Conservation (phyloP, 2,329 filamentous ascomycete genomes). For the Ophiocordyceps polyrhachis-furcata region DNA sequence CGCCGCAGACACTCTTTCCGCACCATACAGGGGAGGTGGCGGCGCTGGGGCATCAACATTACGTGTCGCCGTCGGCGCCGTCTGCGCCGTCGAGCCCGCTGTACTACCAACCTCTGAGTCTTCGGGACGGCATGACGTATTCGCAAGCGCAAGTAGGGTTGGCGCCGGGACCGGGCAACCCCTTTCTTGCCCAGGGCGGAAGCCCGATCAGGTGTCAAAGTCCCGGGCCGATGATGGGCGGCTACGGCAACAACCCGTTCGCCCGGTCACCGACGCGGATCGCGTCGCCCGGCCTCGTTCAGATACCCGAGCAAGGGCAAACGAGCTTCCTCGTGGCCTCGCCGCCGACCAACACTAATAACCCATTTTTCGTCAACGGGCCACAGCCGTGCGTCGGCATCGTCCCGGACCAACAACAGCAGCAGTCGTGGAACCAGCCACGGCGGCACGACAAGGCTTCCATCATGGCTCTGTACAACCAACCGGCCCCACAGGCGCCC, state of each 20-base stretch:
- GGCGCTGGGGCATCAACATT: slow-evolving; percentile 23
- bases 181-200: slow-evolving; percentile 25
- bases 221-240: slow-evolving; percentile 18
- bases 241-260: slow-evolving; percentile 27
- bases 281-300: slow-evolving; percentile 28
- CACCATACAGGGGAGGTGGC: slow-evolving; percentile 51
- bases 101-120: slow-evolving; percentile 18
- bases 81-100: slow-evolving; percentile 22
- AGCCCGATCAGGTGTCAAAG: slow-evolving; percentile 13
- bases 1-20: slow-evolving; percentile 42
- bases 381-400: slow-evolving; percentile 6
- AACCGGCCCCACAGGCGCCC: slow-evolving; percentile 21
- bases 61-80: slow-evolving; percentile 22
- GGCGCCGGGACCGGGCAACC: slow-evolving; percentile 27
- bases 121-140: slow-evolving; percentile 25
- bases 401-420: slow-evolving; percentile 8
- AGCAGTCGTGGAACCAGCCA: slow-evolving; percentile 21
- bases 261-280: slow-evolving; percentile 29
- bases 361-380: slow-evolving; percentile 18
- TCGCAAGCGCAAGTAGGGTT: slow-evolving; percentile 19
- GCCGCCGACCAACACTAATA: slow-evolving; percentile 12
- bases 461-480: slow-evolving; percentile 58
- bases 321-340: slow-evolving; percentile 19
- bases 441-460: slow-evolving; percentile 48
- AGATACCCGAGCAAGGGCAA: slow-evolving; percentile 34